phyloP scores from a whole-genome alignment of 1,139 yeast species.

The Hyphopichia fennica region DNA sequence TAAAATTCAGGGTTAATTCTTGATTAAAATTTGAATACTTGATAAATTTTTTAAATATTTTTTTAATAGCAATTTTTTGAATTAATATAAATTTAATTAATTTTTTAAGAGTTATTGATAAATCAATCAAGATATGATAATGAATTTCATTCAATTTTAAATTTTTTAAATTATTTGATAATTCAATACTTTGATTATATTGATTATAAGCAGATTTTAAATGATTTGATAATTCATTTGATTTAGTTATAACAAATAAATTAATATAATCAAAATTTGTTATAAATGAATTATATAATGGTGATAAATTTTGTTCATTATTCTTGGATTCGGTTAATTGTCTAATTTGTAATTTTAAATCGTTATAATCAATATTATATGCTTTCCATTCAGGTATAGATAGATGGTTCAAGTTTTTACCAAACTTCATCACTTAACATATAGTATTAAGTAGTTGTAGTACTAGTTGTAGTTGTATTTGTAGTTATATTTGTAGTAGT shows the following conservation, averaged over 20 bases:
- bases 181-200: constrained; percentile 10
- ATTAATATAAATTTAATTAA: constrained; percentile 72
- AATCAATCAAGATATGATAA: constrained; percentile 37
- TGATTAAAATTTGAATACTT: constrained; percentile 51
- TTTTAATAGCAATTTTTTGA: constrained; percentile 80
- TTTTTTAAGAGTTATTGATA: constrained; percentile 65
- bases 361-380: constrained; percentile 81
- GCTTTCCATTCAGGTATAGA: constrained; percentile 89
- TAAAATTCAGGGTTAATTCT: constrained; percentile 33
- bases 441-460: background rate
- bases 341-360: constrained; percentile 62
- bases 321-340: constrained; percentile 14
- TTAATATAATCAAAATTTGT: constrained; percentile 55
- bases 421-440: constrained; percentile 89
- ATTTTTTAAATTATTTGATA: background rate
- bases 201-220: constrained; percentile 20
- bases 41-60: constrained; percentile 74
- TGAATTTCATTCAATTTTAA: constrained; percentile 28
- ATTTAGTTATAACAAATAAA: constrained; percentile 64
- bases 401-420: constrained; percentile 67
- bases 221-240: constrained; percentile 55
- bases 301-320: constrained; percentile 10
- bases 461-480: too few species aligned
- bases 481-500: too few species aligned
- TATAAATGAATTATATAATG: constrained; percentile 32